Percentiles rank a stretch among this genome's conserved stretches.
Conservation (phyloP, 176 grass and related monocot species). For the Phoenix dactylifera region DNA sequence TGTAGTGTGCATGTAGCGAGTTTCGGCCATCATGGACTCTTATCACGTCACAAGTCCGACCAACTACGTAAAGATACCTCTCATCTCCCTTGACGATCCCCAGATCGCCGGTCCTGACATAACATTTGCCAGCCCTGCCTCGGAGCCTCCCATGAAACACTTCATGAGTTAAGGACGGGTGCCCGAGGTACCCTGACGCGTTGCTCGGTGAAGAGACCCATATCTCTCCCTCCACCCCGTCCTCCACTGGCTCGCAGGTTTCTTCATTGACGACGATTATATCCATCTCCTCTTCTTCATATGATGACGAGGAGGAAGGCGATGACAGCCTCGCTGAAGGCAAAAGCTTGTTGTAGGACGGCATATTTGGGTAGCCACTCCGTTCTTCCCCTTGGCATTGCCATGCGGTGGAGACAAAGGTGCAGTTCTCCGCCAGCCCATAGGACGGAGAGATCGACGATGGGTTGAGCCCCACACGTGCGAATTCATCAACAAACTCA, state of each 20-base stretch:
- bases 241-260: slow-evolving; percentile 31
- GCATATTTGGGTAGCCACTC: neutral
- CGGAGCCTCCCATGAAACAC: slow-evolving; percentile 28
- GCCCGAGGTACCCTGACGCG: slow-evolving; percentile 44
- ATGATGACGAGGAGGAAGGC: neutral
- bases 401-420: slow-evolving; percentile 60
- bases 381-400: neutral
- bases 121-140: slow-evolving; percentile 21
- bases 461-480: slow-evolving; percentile 10
- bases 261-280: slow-evolving; percentile 40
- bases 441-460: slow-evolving; percentile 40
- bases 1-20: slow-evolving; percentile 30
- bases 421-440: slow-evolving; percentile 56
- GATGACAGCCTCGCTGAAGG: slow-evolving; percentile 38
- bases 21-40: neutral
- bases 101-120: slow-evolving; percentile 45
- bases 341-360: slow-evolving; percentile 31
- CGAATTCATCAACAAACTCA: slow-evolving; percentile 39
- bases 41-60: slow-evolving; percentile 24
- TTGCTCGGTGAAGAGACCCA: slow-evolving; percentile 64
- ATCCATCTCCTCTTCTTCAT: slow-evolving; percentile 24
- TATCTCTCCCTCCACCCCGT: slow-evolving; percentile 50
- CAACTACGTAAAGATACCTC: slow-evolving; percentile 36
- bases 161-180: slow-evolving; percentile 36
- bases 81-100: slow-evolving; percentile 25